Percentiles rank a stretch among this genome's conserved stretches.
phyloP scores from a whole-genome alignment of 2,329 filamentous ascomycete species.

The Aspergillus piperis region DNA sequence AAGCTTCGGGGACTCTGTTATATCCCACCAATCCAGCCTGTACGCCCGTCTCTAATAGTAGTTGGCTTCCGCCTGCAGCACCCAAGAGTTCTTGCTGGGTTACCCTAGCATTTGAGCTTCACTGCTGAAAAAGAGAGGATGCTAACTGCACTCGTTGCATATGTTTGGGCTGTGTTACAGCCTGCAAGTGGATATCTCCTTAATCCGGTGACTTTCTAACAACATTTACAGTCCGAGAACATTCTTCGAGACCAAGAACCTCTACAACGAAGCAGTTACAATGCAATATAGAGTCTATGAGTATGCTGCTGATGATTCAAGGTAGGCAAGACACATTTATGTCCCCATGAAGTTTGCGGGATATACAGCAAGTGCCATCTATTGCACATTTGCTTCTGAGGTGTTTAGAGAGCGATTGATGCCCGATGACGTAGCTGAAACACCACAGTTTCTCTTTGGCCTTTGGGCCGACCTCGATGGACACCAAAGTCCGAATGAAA shows the following conservation, averaged over 20 bases:
- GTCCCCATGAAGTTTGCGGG: conserved; percentile 4
- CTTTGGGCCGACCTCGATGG: conserved; percentile 4
- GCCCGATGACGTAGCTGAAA: conserved; percentile 28
- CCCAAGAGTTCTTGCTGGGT: neutral
- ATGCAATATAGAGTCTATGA: neutral
- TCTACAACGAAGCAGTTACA: conserved; percentile 3
- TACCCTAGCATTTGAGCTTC: neutral
- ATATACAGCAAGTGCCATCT: conserved; percentile 6
- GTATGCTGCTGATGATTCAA: neutral
- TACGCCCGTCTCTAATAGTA: neutral
- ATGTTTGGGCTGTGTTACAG: conserved; percentile 9
- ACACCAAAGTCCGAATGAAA: conserved; percentile 4
- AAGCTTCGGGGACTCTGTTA: neutral
- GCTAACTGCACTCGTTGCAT: conserved; percentile 4
- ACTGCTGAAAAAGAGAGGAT: neutral
- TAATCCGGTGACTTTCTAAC: neutral
- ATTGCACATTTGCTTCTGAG: conserved; percentile 10
- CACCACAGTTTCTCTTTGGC: conserved; percentile 4
- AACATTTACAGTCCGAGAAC: neutral
- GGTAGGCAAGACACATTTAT: neutral
- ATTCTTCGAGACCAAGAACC: neutral
- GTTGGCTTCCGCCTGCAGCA: neutral
- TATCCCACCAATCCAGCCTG: neutral
- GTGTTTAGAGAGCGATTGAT: conserved; percentile 18
- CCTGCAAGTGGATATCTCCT: conserved; percentile 2